Conservation (phyloP, 2,329 filamentous ascomycete species). For the Polytolypa hystricis region DNA sequence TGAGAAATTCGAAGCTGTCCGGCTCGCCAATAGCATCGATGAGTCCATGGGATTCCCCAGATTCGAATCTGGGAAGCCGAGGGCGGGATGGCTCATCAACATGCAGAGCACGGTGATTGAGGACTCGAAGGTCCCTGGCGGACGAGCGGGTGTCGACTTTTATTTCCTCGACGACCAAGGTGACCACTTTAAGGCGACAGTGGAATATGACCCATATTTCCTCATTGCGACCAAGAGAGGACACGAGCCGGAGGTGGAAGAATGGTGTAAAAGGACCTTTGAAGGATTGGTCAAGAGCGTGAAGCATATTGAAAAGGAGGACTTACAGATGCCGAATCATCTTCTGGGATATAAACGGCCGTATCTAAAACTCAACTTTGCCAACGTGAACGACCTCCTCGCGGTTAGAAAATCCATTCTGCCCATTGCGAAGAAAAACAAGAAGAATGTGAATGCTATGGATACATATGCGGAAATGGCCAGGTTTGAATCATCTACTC, state of each 20-base stretch:
- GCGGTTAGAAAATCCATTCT: slow-evolving; percentile 73
- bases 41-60: slow-evolving; percentile 89
- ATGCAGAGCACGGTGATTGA: slow-evolving; percentile 81
- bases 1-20: slow-evolving; percentile 80
- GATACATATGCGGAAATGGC: slow-evolving; percentile 97
- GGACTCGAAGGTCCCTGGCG: slow-evolving; percentile 72
- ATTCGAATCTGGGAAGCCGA: slow-evolving; percentile 78
- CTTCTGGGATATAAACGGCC: slow-evolving; percentile 79
- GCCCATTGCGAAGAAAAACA: slow-evolving; percentile 92
- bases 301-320: slow-evolving; percentile 76
- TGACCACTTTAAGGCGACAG: slow-evolving; percentile 84
- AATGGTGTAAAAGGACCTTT: slow-evolving; percentile 72
- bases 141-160: slow-evolving; percentile 83
- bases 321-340: slow-evolving; percentile 90
- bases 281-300: slow-evolving; percentile 75
- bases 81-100: slow-evolving; percentile 88
- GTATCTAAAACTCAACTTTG: slow-evolving; percentile 77
- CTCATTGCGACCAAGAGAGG: slow-evolving; percentile 81
- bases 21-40: slow-evolving; percentile 79
- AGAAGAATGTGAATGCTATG: slow-evolving; percentile 91
- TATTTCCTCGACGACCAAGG: slow-evolving; percentile 92
- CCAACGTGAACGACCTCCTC: slow-evolving; percentile 76
- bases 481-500: slow-evolving; percentile 42
- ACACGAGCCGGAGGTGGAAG: slow-evolving; percentile 84
- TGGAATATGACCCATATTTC: slow-evolving; percentile 97